These are phyloP conservation scores for Aspergillus haitiensis DNA, from an alignment of 495 filamentous ascomycete species.

Conservation along the genomic window DNA sequence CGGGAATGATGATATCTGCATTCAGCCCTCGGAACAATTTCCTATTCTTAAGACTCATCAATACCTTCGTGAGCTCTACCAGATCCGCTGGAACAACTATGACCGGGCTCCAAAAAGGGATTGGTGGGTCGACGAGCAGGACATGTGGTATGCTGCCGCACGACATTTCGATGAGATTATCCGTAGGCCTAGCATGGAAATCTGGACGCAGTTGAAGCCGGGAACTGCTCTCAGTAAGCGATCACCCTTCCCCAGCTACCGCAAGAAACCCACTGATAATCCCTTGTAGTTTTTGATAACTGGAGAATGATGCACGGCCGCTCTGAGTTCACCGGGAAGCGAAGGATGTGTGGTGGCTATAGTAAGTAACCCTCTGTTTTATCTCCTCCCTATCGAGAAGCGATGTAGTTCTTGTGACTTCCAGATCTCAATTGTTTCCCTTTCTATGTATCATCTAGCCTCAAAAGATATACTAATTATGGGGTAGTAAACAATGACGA, in stretches of 20 bases:
- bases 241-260: background rate
- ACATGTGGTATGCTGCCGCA: slow-evolving; percentile 76
- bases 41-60: slow-evolving; percentile 65
- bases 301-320: slow-evolving; percentile 91
- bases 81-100: slow-evolving; percentile 89
- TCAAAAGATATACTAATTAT: slow-evolving; percentile 21
- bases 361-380: slow-evolving; percentile 52
- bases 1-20: slow-evolving; percentile 78
- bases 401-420: too few relatives aligned
- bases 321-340: slow-evolving; percentile 73
- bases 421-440: too few relatives aligned
- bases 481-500: slow-evolving; percentile 78
- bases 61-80: slow-evolving; percentile 44
- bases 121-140: slow-evolving; percentile 39
- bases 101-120: slow-evolving; percentile 64
- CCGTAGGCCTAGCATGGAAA: slow-evolving; percentile 53
- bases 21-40: slow-evolving; percentile 58
- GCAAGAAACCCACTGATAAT: slow-evolving; percentile 5
- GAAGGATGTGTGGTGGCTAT: slow-evolving; percentile 87
- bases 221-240: slow-evolving; percentile 72
- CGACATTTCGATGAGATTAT: slow-evolving; percentile 63
- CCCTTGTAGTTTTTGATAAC: slow-evolving; percentile 80
- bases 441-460: too few relatives aligned
- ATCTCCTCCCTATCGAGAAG: background rate
- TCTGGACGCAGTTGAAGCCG: slow-evolving; percentile 75